phyloP scores from a whole-genome alignment of 1,284 basidiomycete species.

The Moesziomyces parantarcticus region DNA sequence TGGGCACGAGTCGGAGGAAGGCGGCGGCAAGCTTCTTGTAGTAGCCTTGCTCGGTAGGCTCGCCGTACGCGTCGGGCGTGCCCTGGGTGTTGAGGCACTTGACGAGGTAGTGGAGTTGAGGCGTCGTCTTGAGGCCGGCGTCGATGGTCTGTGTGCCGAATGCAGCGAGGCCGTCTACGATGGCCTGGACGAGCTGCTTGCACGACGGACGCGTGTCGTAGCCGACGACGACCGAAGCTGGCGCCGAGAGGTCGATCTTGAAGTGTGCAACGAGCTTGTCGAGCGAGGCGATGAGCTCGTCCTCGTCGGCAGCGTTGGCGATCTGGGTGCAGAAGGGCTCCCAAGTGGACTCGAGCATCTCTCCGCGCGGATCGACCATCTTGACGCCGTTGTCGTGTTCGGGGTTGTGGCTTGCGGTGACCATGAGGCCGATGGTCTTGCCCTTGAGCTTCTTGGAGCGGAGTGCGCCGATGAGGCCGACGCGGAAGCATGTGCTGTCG shows the following conservation, averaged over 20 bases:
- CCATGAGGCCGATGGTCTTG: conserved; percentile 94
- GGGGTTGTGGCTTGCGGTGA: conserved; percentile 98
- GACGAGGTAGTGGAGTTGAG: conserved; percentile 95
- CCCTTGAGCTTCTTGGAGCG: conserved; percentile 90
- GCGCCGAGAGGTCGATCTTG: conserved; percentile 82
- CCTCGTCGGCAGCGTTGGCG: conserved; percentile 84
- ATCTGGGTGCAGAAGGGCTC: conserved; percentile 86
- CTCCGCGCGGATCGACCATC: conserved; percentile 95
- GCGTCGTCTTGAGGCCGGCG: conserved; percentile 87
- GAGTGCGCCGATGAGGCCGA: conserved; percentile 88
- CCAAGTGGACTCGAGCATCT: conserved; percentile 98
- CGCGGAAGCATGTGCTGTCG: conserved; percentile 92
- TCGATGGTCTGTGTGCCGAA: conserved; percentile 70
- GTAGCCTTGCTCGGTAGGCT: conserved; percentile 87
- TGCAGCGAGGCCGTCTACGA: conserved; percentile 84
- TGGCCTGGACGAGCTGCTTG: conserved; percentile 79
- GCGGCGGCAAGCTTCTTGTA: conserved; percentile 84
- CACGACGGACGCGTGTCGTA: conserved; percentile 93
- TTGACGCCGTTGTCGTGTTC: conserved; percentile 98
- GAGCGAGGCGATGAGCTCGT: conserved; percentile 78
- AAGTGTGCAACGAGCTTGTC: conserved; percentile 75
- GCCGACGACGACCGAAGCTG: conserved; percentile 86
- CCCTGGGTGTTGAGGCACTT: conserved; percentile 86
- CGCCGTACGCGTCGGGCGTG: conserved; percentile 78
- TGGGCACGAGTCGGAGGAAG: conserved; percentile 81